phyloP scores from a whole-genome alignment of 176 grass and related monocot genomes.

The Oryza glaberrima region DNA sequence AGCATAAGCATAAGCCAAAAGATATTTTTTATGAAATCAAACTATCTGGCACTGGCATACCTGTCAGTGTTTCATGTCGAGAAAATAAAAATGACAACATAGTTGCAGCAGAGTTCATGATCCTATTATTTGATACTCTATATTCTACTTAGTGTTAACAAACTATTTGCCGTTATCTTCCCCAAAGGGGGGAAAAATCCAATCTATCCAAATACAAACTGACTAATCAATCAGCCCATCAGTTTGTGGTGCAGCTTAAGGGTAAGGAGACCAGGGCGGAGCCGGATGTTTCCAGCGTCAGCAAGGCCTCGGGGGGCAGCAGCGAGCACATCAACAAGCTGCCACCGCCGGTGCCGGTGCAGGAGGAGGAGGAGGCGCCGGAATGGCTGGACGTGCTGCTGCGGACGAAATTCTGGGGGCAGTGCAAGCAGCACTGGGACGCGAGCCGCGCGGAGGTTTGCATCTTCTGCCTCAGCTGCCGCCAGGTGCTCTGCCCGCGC shows the following conservation, averaged over 20 bases:
- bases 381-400: conserved; percentile 23
- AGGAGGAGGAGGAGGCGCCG: background rate
- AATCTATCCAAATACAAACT: background rate
- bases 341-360: background rate
- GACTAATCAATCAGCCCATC: background rate
- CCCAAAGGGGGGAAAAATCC: background rate
- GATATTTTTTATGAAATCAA: background rate
- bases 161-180: background rate
- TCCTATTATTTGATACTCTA: background rate
- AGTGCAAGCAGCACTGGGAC: conserved; percentile 14
- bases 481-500: conserved; percentile 32
- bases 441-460: conserved; percentile 19
- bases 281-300: background rate
- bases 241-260: background rate
- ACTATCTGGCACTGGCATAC: background rate
- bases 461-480: conserved; percentile 44
- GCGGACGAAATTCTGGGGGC: conserved; percentile 24
- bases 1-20: no score
- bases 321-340: background rate
- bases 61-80: no score
- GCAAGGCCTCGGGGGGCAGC: background rate
- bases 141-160: background rate
- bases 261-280: background rate
- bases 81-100: background rate
- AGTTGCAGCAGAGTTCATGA: background rate